Conservation (phyloP, 2,329 filamentous ascomycete genomes). For the Trichoderma simmonsii region DNA sequence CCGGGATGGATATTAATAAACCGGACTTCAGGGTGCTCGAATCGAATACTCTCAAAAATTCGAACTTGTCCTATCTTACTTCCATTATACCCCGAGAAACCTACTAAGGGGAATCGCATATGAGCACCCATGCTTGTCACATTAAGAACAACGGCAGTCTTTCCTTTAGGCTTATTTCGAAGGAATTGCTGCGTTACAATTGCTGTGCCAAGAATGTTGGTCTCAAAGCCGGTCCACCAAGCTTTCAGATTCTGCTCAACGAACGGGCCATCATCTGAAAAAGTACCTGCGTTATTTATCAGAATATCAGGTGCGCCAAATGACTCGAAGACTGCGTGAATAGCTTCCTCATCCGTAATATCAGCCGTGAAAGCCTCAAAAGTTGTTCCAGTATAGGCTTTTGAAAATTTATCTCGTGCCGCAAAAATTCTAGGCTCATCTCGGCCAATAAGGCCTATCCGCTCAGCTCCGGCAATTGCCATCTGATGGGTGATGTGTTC, state of each 20-base stretch:
- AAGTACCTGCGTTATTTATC: background rate
- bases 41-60: background rate
- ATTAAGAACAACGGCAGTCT: background rate
- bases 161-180: background rate
- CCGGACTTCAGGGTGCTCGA: background rate
- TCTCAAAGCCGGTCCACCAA: background rate
- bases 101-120: background rate
- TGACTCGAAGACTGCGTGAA: background rate
- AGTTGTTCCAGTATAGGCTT: background rate
- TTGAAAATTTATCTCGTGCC: background rate
- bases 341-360: background rate
- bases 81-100: background rate
- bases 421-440: background rate
- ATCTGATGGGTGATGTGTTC: background rate
- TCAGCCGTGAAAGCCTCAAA: background rate
- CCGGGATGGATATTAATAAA: background rate
- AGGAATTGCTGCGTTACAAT: background rate
- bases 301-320: background rate
- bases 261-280: background rate
- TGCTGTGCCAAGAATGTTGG: background rate
- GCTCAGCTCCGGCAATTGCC: background rate
- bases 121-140: background rate
- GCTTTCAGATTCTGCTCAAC: background rate
- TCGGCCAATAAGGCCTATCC: background rate
- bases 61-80: background rate